phyloP scores from a whole-genome alignment of 805 yeast species.

The Saccharomycopsis capsularis region DNA sequence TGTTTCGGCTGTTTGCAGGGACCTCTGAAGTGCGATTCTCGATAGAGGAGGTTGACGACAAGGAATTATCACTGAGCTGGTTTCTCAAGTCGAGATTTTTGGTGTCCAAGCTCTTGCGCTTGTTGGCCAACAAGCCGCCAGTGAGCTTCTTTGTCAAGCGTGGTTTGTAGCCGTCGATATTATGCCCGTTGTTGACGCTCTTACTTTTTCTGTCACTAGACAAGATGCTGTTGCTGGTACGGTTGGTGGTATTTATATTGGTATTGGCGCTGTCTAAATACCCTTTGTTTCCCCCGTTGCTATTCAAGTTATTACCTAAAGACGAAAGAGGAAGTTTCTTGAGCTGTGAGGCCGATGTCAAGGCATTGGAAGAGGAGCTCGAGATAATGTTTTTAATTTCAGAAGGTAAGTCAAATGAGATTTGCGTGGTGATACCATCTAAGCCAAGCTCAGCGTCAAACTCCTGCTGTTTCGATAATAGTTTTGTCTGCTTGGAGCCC shows the following conservation, averaged over 20 bases:
- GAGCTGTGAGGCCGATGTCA: constrained; percentile 6
- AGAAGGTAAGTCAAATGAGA: constrained; percentile 21
- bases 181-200: constrained; percentile 1
- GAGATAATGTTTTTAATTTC: constrained; percentile 15
- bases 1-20: neutral
- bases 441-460: constrained; percentile 27
- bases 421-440: constrained; percentile 26
- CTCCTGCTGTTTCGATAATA: constrained; percentile 31
- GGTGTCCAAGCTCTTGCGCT: constrained; percentile 10
- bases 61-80: neutral
- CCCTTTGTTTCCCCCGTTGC: neutral
- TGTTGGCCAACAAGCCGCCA: constrained; percentile 6
- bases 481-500: constrained; percentile 39
- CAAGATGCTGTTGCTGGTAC: neutral
- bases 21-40: neutral
- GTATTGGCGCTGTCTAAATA: neutral
- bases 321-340: constrained; percentile 10
- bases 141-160: constrained; percentile 9
- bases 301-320: neutral
- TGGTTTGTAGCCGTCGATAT: constrained; percentile 10
- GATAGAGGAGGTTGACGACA: neutral
- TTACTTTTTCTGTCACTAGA: neutral
- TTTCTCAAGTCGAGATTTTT: constrained; percentile 2
- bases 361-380: constrained; percentile 12
- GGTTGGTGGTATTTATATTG: neutral